phyloP scores from a whole-genome alignment of 2,329 filamentous ascomycete species.

The Colletotrichum tanaceti region DNA sequence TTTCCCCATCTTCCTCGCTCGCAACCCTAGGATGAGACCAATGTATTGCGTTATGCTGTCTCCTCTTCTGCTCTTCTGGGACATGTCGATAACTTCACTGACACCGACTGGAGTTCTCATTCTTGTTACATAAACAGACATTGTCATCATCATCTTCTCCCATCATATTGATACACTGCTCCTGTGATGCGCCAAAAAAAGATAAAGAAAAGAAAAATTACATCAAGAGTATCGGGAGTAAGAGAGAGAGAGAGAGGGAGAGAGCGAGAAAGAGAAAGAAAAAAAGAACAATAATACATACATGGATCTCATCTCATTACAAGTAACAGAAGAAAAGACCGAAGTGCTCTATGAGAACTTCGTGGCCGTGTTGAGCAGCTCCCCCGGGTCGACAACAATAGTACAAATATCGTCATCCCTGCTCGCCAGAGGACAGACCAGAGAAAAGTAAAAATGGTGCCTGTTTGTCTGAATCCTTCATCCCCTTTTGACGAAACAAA shows the following conservation, averaged over 20 bases:
- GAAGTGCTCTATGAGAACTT: neutral
- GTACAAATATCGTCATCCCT: neutral
- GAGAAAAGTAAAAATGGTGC: neutral
- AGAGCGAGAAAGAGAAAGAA: constrained; percentile 11
- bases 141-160: neutral
- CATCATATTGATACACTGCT: constrained; percentile 28
- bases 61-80: no score
- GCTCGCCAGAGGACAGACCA: neutral
- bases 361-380: neutral
- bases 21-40: neutral
- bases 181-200: constrained; percentile 18
- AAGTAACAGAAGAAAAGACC: neutral
- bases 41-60: neutral
- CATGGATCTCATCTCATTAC: constrained; percentile 33
- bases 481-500: neutral
- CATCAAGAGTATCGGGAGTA: constrained; percentile 2
- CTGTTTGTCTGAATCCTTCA: neutral
- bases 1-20: neutral
- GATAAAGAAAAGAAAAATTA: neutral
- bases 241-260: constrained; percentile 11
- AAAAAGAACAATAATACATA: constrained; percentile 31
- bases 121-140: neutral
- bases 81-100: neutral
- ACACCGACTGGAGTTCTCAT: neutral
- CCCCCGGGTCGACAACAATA: neutral